Conservation (phyloP, 768 basidiomycete species). For the Amanita rimosa region DNA sequence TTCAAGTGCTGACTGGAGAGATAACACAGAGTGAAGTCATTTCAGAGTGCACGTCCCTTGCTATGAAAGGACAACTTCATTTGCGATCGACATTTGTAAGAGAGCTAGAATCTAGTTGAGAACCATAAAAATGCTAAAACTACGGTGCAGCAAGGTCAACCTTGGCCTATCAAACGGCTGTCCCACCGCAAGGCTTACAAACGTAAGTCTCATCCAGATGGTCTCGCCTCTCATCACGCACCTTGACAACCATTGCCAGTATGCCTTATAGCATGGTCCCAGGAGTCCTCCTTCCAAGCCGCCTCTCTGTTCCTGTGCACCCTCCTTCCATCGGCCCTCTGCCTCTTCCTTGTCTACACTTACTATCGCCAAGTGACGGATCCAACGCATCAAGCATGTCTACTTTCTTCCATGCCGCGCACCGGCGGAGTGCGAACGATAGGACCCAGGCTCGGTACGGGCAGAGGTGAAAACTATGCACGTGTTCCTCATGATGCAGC, state of each 20-base stretch:
- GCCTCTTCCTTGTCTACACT: conserved; percentile 24
- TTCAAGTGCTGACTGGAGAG: neutral
- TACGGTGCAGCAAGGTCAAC: conserved; percentile 17
- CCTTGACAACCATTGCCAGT: conserved; percentile 13
- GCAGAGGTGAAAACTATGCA: neutral
- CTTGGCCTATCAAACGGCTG: conserved; percentile 20
- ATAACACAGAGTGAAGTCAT: conserved; percentile 27
- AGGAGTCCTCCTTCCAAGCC: conserved; percentile 25
- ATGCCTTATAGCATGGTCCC: conserved; percentile 27
- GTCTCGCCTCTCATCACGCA: neutral
- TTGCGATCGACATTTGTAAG: conserved; percentile 29
- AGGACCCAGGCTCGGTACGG: neutral
- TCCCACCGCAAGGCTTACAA: conserved; percentile 18
- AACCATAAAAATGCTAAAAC: neutral
- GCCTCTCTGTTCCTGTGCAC: conserved; percentile 26
- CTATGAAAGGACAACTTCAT: conserved; percentile 19
- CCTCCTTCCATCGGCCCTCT: conserved; percentile 23
- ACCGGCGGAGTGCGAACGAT: conserved; percentile 4
- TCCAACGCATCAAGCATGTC: conserved; percentile 23
- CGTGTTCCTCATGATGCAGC: neutral
- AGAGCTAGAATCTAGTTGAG: neutral
- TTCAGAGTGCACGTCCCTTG: conserved; percentile 22
- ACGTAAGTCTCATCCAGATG: conserved; percentile 16
- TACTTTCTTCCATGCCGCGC: conserved; percentile 11
- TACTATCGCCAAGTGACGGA: conserved; percentile 30